These are phyloP conservation scores for Microsporum canis DNA, from an alignment of 2,329 filamentous ascomycete species.

Conservation along the genomic window DNA sequence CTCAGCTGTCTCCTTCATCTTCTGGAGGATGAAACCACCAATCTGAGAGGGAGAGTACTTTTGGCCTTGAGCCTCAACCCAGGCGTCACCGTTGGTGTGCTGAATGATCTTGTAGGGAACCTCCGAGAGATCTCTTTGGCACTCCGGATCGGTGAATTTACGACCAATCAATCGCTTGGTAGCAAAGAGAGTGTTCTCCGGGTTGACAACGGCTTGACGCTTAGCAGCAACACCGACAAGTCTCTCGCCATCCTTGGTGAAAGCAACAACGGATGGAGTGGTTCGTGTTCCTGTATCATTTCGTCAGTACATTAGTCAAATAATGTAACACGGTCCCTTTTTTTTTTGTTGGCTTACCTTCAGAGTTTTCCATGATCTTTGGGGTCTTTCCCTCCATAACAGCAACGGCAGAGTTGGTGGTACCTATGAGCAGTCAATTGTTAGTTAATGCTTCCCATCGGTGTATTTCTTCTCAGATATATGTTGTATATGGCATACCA, in stretches of 20 bases:
- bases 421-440: constrained; percentile 42
- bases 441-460: neutral
- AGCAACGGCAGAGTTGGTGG: constrained; percentile 94
- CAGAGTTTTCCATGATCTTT: constrained; percentile 94
- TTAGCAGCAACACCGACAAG: constrained; percentile 95
- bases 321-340: constrained; percentile 11
- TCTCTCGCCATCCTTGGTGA: constrained; percentile 89
- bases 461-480: neutral
- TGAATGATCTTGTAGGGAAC: constrained; percentile 98
- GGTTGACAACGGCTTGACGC: constrained; percentile 96
- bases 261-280: constrained; percentile 89
- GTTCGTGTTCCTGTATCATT: constrained; percentile 59
- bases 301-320: constrained; percentile 10
- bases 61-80: constrained; percentile 85
- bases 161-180: constrained; percentile 98
- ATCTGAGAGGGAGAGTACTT: constrained; percentile 98
- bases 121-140: constrained; percentile 93
- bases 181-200: constrained; percentile 95
- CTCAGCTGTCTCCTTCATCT: constrained; percentile 99
- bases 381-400: constrained; percentile 95
- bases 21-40: constrained; percentile 88
- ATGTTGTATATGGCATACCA: constrained; percentile 45
- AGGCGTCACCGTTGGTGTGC: constrained; percentile 91
- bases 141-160: constrained; percentile 88
- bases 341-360: constrained; percentile 48